phyloP scores from a whole-genome alignment of 148 eudicot species.

The Chenopodium suecicum region DNA sequence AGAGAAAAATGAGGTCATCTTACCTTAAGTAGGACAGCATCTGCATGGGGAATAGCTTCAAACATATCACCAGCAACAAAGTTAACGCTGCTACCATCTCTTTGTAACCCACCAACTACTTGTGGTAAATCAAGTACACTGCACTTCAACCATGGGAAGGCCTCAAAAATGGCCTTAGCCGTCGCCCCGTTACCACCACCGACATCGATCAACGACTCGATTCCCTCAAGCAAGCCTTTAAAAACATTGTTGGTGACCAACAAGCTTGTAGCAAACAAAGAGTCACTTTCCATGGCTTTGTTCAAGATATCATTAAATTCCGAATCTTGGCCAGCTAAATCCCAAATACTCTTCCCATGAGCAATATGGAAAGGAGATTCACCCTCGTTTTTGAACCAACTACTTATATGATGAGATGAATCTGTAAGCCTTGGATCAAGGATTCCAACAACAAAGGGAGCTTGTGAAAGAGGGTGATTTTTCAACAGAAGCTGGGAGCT shows the following conservation, averaged over 20 bases:
- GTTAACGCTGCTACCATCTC: constrained; percentile 12
- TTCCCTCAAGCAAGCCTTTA: constrained; percentile 26
- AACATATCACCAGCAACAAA: constrained; percentile 47
- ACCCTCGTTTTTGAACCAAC: constrained; percentile 25
- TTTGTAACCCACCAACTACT: constrained; percentile 31
- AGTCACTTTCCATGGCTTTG: constrained; percentile 43
- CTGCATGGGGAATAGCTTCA: constrained; percentile 30
- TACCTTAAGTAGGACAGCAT: constrained; percentile 41
- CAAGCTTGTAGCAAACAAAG: constrained; percentile 22
- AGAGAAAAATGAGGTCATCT: not conserved
- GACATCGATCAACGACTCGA: constrained; percentile 39
- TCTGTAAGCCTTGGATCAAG: not conserved
- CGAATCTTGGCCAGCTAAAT: constrained; percentile 1
- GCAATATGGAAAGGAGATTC: constrained; percentile 25
- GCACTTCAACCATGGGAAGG: constrained; percentile 34
- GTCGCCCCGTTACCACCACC: constrained; percentile 37
- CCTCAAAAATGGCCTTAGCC: constrained; percentile 32
- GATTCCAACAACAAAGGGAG: constrained; percentile 11
- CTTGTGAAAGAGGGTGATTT: constrained; percentile 23
- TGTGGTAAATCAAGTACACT: constrained; percentile 44
- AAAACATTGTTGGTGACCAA: constrained; percentile 8
- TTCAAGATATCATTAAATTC: constrained; percentile 20
- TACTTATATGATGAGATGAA: constrained; percentile 24
- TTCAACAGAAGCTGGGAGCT: constrained; percentile 31
- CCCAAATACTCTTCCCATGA: constrained; percentile 33